Evolutionary conservation across 108 stramenopile genomes (phyloP), one percentile per base, ranked within the genome.

Genomic region (Skeletonema costatum): DNA sequence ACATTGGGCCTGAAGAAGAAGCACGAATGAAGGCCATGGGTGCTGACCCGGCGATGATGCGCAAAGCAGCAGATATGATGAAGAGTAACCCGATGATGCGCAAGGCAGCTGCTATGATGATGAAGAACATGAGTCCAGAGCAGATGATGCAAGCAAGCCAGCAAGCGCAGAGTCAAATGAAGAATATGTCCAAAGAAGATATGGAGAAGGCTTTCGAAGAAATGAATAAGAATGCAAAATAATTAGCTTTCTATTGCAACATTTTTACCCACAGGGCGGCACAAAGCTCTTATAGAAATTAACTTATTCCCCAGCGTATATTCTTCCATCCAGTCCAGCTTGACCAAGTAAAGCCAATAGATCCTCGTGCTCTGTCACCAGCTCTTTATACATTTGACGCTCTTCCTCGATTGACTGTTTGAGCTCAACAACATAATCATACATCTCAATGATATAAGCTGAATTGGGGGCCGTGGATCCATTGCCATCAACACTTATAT

Each of bases 1-100:
- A 86, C 44, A 82, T 89, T 35, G 82, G 81, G n/a, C 90, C 90
- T 2, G 88, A 87, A 64, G 78, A 88, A 74, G 87, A 91, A 62
- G 90, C 90, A 17, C 69, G 88, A 29, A 75, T 91, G 83, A 84
- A 73, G 70, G 88, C 90, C 3, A 91, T 91, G 90, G 90, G 90
- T 6, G 87, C 85, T 38, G 88, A 91, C 56, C 88, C 90, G 2
- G 74, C 35, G 16, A 86, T 91, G 85, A 88, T 91, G 87, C 65
- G 77, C 50, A 78, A 86, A 60, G 83, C 90, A 29, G 88, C 90
- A 1, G 61, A 75, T 19, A 83, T 91, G 87, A 81, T 91, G 83
- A 89, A 87, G 46, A 74, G 44, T 9, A 91, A 91, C 73, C 88
- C 90, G 4, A 73, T 88, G 83, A 86, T 91, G 88, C 74, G 86